Evolutionary conservation across 352 stramenopile genomes (phyloP).

Genomic region (Phytopythium cucurbitacearum): DNA sequence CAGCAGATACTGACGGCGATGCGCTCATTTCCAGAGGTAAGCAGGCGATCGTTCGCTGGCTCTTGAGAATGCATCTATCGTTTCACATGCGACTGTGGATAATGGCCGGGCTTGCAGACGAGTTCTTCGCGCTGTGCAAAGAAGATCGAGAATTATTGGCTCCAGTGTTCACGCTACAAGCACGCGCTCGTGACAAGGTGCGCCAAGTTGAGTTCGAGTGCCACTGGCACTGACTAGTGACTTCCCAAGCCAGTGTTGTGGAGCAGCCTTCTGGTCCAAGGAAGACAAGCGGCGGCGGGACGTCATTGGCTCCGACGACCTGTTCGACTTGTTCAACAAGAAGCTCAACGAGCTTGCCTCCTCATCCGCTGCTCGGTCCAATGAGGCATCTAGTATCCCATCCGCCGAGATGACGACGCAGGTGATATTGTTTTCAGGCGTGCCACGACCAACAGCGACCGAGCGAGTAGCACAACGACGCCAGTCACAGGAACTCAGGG

Average conservation of each 20-base stretch:
- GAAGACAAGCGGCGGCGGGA: constrained; percentile 11
- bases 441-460: background rate
- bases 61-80: background rate
- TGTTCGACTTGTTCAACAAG: constrained; percentile 4
- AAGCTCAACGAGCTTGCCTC: background rate
- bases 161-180: constrained; percentile 37
- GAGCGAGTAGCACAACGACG: background rate
- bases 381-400: background rate
- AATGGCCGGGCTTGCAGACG: constrained; percentile 13
- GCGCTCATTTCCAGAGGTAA: constrained; percentile 25
- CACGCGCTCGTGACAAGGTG: constrained; percentile 19
- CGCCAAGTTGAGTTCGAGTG: constrained; percentile 4
- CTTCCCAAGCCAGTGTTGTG: constrained; percentile 24
- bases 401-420: background rate
- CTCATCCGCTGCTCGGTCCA: background rate
- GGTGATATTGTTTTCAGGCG: background rate
- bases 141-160: constrained; percentile 33
- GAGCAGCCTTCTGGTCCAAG: constrained; percentile 28
- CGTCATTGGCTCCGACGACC: background rate
- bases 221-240: background rate
- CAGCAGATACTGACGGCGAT: constrained; percentile 27
- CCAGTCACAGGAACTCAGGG: constrained; percentile 3
- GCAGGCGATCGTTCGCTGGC: background rate
- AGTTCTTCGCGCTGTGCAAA: constrained; percentile 32
- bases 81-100: background rate